Percentiles rank a stretch among this genome's conserved stretches.
Conservation (phyloP, 371 early-diverging fungal genomes). For the Zopfochytrium polystomum region DNA sequence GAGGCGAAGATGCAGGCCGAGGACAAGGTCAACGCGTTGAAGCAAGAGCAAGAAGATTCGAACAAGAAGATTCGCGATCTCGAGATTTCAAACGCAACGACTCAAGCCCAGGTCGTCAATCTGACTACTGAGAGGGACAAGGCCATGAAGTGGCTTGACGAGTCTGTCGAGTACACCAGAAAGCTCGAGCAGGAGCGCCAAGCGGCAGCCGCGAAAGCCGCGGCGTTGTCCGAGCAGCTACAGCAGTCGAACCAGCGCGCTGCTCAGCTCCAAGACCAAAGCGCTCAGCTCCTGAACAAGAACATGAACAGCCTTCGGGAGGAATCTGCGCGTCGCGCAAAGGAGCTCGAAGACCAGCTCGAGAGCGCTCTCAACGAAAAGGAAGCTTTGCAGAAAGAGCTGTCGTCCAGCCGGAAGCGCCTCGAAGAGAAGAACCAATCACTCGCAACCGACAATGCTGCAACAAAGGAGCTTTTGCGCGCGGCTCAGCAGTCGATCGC, state of each 20-base stretch:
- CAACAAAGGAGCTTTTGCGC: slow-evolving; percentile 9
- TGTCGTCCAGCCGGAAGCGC: background rate
- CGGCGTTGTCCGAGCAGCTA: too few species aligned
- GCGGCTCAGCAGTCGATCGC: background rate
- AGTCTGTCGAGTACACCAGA: background rate
- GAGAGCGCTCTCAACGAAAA: slow-evolving; percentile 10
- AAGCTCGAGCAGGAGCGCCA: background rate
- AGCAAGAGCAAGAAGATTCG: background rate
- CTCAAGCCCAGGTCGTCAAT: background rate
- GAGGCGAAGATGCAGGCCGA: background rate
- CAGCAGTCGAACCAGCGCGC: background rate
- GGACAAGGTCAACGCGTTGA: background rate
- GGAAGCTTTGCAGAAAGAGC: slow-evolving; percentile 8
- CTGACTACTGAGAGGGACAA: slow-evolving; percentile 13
- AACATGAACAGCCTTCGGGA: slow-evolving; percentile 4
- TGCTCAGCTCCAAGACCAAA: background rate
- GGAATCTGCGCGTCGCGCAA: background rate
- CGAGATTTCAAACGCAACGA: background rate
- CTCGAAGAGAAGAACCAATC: slow-evolving; percentile 6
- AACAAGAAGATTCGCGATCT: background rate
- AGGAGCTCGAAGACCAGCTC: slow-evolving; percentile 6
- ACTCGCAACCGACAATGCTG: slow-evolving; percentile 7
- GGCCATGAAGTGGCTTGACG: slow-evolving; percentile 1
- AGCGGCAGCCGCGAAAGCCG: too few species aligned
- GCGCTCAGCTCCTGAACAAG: too few species aligned